Evolutionary conservation across 495 filamentous ascomycete genomes (phyloP).

Genomic region (Extremus antarcticus): DNA sequence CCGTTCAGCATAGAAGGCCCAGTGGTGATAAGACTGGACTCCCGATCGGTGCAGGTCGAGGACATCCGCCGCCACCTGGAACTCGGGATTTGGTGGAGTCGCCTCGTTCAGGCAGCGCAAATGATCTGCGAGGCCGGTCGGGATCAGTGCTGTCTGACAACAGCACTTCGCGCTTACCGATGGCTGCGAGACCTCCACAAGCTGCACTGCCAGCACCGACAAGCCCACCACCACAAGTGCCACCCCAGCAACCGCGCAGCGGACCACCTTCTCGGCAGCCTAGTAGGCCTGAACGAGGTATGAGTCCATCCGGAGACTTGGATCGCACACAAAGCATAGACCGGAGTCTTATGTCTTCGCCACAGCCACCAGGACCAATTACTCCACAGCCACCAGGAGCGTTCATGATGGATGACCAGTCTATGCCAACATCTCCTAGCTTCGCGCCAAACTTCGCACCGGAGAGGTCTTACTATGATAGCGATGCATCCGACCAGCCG

Average conservation of each 20-base stretch:
- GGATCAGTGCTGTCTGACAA: not conserved
- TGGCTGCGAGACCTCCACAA: constrained; percentile 2
- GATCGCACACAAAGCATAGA: constrained; percentile 9
- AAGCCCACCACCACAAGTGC: constrained; percentile 12
- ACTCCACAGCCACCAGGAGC: not conserved
- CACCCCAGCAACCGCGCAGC: constrained; percentile 8
- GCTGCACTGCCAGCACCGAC: constrained; percentile 13
- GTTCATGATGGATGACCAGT: not conserved
- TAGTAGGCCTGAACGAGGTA: constrained; percentile 9
- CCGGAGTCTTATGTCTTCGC: not conserved
- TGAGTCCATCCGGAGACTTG: constrained; percentile 6
- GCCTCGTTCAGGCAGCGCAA: not conserved
- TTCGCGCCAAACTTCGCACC: constrained; percentile 6
- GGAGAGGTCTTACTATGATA: constrained; percentile 7
- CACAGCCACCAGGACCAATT: not conserved
- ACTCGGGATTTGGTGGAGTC: not conserved
- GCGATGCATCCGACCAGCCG: not conserved
- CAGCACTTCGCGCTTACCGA: constrained; percentile 5
- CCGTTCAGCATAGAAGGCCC: constrained; percentile 25
- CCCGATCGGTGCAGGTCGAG: constrained; percentile 1
- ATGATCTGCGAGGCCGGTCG: not conserved
- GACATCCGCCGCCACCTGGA: not conserved
- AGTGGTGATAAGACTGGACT: constrained; percentile 24
- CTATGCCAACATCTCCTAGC: constrained; percentile 1
- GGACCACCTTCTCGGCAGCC: constrained; percentile 11